Percentiles rank a stretch among this genome's conserved stretches.
These are phyloP conservation scores for Adansonia madagascariensis DNA, from an alignment of 441 rosid species.

Conservation along the genomic window DNA sequence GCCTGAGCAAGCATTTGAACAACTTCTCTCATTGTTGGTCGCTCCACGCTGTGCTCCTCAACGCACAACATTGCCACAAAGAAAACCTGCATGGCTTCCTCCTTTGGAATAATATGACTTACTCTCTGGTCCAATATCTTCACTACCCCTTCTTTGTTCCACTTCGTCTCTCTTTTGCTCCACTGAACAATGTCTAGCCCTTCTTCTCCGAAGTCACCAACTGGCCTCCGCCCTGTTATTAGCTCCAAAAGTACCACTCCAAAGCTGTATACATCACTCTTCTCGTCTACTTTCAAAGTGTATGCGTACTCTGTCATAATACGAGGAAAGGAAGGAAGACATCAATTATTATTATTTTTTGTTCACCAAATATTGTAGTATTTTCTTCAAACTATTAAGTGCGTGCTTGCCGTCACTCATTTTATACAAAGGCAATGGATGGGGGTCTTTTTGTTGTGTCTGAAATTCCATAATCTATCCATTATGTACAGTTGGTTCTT, in stretches of 20 bases:
- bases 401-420: too few species aligned
- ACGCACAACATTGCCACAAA: constrained; percentile 87
- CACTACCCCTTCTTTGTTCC: constrained; percentile 60
- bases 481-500: neutral
- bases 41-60: constrained; percentile 81
- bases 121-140: constrained; percentile 65
- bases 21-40: constrained; percentile 92
- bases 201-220: constrained; percentile 82
- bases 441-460: neutral
- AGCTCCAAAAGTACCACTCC: constrained; percentile 83
- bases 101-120: constrained; percentile 42
- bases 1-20: constrained; percentile 79
- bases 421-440: neutral
- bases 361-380: neutral
- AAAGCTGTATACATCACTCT: constrained; percentile 91
- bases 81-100: constrained; percentile 75
- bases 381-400: neutral
- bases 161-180: constrained; percentile 61
- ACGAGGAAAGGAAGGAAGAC: neutral
- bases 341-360: neutral
- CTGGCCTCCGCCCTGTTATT: constrained; percentile 74
- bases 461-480: neutral
- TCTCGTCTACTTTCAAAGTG: constrained; percentile 79
- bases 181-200: constrained; percentile 90
- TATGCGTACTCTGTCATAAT: constrained; percentile 68